Conservation (phyloP, 2,329 filamentous ascomycete genomes). For the Trichoderma lentiforme region DNA sequence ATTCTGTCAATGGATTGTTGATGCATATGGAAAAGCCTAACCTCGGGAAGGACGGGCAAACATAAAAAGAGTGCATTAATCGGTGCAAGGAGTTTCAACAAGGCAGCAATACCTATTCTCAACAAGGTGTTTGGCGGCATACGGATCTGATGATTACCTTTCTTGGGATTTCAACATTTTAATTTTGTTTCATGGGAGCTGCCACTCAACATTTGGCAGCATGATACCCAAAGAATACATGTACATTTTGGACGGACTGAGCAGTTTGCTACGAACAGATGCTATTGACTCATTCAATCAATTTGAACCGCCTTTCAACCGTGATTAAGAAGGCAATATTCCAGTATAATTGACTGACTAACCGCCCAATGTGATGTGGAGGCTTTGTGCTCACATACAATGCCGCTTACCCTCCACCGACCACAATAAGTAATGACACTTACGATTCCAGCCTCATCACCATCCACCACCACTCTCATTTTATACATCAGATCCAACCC, state of each 20-base stretch:
- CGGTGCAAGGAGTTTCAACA: constrained; percentile 3
- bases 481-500: too few relatives aligned
- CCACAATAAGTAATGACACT: too few relatives aligned
- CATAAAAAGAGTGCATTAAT: background rate
- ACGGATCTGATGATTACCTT: background rate
- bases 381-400: too few relatives aligned
- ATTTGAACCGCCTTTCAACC: background rate
- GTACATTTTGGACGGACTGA: background rate
- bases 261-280: background rate
- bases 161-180: background rate
- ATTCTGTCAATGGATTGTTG: constrained; percentile 5
- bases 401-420: too few relatives aligned
- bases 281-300: background rate
- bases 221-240: background rate
- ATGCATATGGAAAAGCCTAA: background rate
- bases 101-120: background rate
- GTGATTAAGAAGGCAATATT: too few relatives aligned
- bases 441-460: too few relatives aligned
- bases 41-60: too few relatives aligned
- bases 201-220: background rate
- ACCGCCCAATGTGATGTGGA: too few relatives aligned
- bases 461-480: too few relatives aligned
- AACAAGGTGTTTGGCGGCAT: background rate
- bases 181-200: background rate
- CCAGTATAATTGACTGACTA: too few relatives aligned